These are phyloP conservation scores for Lasiodiplodia sp. DNA, from an alignment of 2,329 filamentous ascomycete species.

Conservation along the genomic window DNA sequence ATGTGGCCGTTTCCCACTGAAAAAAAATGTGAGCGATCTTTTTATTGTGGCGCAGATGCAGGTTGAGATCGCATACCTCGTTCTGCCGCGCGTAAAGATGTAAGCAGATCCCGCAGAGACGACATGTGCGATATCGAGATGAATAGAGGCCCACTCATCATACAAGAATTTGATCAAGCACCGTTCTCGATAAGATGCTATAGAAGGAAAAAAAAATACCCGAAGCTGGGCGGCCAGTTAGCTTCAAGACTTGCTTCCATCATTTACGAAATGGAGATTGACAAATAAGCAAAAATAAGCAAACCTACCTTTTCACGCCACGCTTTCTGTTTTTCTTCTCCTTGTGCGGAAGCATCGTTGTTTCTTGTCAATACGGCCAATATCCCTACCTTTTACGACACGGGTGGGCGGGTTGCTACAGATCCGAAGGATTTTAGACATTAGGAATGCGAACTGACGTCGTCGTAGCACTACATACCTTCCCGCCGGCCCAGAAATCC, in stretches of 20 bases:
- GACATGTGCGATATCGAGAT: background rate
- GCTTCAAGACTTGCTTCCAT: background rate
- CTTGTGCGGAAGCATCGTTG: background rate
- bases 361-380: background rate
- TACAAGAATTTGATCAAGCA: background rate
- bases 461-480: background rate
- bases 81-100: background rate
- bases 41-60: background rate
- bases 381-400: no score
- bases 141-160: background rate
- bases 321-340: background rate
- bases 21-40: background rate
- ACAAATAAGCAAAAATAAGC: background rate
- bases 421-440: no score
- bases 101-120: no score
- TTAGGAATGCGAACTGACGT: no score
- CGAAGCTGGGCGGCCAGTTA: background rate
- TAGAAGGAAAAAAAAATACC: conserved; percentile 3
- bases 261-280: background rate
- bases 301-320: no score
- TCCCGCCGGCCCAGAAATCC: background rate
- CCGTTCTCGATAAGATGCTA: conserved; percentile 2
- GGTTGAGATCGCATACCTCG: background rate
- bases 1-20: background rate
- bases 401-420: background rate